Evolutionary conservation across 139 green algal genomes (phyloP), one percentile per base, ranked within the genome.

Genomic region (Yamagishiella unicocca): DNA sequence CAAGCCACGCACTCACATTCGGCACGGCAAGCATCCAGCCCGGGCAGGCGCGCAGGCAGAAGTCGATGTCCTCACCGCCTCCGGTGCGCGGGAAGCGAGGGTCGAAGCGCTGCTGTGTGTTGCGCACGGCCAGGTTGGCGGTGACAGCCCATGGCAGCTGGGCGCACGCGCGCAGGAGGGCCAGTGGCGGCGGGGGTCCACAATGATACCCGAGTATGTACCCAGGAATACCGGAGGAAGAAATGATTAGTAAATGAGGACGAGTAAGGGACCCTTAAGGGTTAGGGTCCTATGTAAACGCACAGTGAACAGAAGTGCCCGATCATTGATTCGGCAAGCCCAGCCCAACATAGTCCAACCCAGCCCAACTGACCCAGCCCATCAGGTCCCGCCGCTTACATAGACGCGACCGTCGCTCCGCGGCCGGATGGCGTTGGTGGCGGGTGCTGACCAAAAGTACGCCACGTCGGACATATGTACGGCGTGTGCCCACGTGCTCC

Each of bases 61-160:
- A 93, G 85, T 95, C 90, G 38, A 95, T 90, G 80, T 95, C 92
- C 79, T 95, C 92, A 0, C 92, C 92, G 6, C 92, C 92, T 7
- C 92, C 92, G 25, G 90, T 92, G 33, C 86, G 90, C 4, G 92
- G 92, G 62, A 94, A 94, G 66, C 90, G 74, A 0, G 66, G 25
- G 71, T 90, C 70, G 71, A 94, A 94, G 42, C 79, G 55, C 0
- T 43, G 40, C 0, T 7, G 3, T 14, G 62, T 86, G 75, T 89
- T 83, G 21, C 62, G 37, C 1, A 94, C 29, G 0, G 89, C 89
- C 31, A 93, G 67, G 82, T 95, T 95, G 77, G 92, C 92, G 31
- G 92, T 94, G 29, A 95, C 90, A 2, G 89, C 89, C 90, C 92
- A 95, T 12, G 92, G 89, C 50, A 95, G 43, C 31, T 82, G 29